Evolutionary conservation across 768 basidiomycete species (phyloP), one percentile per base, ranked within the genome.

Genomic region (Trametes cubensis): DNA sequence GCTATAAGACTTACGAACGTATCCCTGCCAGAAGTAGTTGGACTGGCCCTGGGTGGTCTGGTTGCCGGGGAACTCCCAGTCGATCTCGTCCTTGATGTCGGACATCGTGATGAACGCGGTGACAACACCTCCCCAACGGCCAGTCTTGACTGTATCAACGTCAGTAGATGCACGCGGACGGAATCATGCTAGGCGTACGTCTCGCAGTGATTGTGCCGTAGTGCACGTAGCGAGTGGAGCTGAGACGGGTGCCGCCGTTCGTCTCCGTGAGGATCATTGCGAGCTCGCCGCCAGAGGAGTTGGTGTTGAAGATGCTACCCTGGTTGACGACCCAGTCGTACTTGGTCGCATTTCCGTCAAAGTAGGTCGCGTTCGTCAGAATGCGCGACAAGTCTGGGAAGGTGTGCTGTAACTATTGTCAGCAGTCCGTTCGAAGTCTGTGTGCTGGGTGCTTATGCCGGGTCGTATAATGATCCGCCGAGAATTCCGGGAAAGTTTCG

Each of bases 101-200:
- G 75, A 77, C 92, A 94, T 94, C 6, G 87, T 89, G 69, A 92
- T 90, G 75, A 89, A 90, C 10, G 93, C 92, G 0, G 88, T 87
- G 55, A 95, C 88, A 7, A 95, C 86, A 38, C 92, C 92, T 18
- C 72, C 80, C 90, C 90, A 92, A 59, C 84, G 83, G 44, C 89
- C 85, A 0, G 90, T 88, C 76, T 92, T 92, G 66, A 92, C 88
- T 89, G 67, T 15, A 50, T 10, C 46, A 2, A 3, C 25, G 50
- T 38, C 15, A 11, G 28, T 11, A 13, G 11, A 3, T 30, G 14
- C 4, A 28, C 28, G 8, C 51, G 44, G 23, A 42, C 23, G 39
- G 45, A 45, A 26, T 10, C 6, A n/a, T 7, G 5, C 34, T 34
- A 34, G 34, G 71, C 77, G 30, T 67, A 90, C 88, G 62, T 57